Evolutionary conservation across 495 filamentous ascomycete species (phyloP), one percentile per base, ranked within the genome.

Genomic region (Aspergillus nanangensis): DNA sequence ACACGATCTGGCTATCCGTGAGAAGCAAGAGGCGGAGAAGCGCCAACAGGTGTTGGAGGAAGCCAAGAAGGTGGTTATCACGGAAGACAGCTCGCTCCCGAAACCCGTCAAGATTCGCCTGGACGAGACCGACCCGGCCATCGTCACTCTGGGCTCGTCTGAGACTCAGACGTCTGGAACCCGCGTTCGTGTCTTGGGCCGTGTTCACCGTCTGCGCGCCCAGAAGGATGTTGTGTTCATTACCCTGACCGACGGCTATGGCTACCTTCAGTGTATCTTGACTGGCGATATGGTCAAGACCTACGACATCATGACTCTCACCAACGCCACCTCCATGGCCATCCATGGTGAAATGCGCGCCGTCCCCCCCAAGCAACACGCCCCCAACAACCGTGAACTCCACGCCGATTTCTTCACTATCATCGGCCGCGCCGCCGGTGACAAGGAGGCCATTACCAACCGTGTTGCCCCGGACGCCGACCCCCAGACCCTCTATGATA

Each of bases 401-500:
- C 90, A 95, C 51, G 94, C 87, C 46, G 93, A 99, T 62, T 97
- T 87, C 72, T 97, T 83, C 72, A 81, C 83, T 63, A 79, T 98
- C 57, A 79, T 91, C 48, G 86, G 90, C 50, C 80, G 81, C 49
- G 90, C 90, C 14, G 87, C 89, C 11, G 87, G 88, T 39, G 93
- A 91, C 58, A 84, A 90, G 48, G 93, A 97, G 45, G 87, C 94
- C 45, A 92, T 96, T 62, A 95, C 89, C 75, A 95, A 88, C 74
- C 84, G 83, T 51, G 89, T 96, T 18, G 83, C 89, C 33, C 73
- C 77, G 38, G 80, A 90, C 51, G 86, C 87, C 40, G 90, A 96
- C 56, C 77, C 83, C 8, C 77, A 84, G 56, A 90, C 88, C 56
- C 81, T 96, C 24, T 77, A 81, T 55, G 87, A 99, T 72, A 85